Conservation (phyloP, 2,329 filamentous ascomycete genomes). For the Sporothrix sp. region DNA sequence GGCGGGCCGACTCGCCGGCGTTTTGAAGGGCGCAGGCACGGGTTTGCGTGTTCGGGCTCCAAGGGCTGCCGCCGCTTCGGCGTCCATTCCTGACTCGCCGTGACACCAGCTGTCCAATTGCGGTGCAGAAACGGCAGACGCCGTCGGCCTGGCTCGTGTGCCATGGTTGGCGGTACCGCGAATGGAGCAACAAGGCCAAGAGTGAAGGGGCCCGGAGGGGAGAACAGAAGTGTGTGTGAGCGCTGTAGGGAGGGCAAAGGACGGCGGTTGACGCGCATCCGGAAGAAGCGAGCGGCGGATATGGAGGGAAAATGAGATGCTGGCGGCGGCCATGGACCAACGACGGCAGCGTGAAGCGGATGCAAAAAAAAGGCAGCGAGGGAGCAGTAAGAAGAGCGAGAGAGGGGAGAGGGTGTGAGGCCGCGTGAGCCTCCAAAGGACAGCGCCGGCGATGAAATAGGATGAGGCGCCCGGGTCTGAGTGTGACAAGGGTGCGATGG, state of each 20-base stretch:
- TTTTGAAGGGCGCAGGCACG: slow-evolving; percentile 35
- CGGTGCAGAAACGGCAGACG: slow-evolving; percentile 44
- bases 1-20: slow-evolving; percentile 36
- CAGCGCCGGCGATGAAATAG: not conserved
- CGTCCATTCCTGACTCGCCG: slow-evolving; percentile 31
- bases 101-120: slow-evolving; percentile 41
- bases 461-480: no score
- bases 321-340: not conserved
- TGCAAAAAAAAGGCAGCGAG: not conserved
- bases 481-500: not conserved
- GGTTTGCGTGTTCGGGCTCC: no score
- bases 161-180: slow-evolving; percentile 32
- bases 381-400: no score
- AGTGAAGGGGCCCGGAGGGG: not conserved
- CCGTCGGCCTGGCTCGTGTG: slow-evolving; percentile 28
- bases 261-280: slow-evolving; percentile 2
- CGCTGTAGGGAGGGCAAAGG: not conserved
- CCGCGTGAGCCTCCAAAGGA: no score
- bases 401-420: not conserved
- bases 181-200: not conserved
- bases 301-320: not conserved
- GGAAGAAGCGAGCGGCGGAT: not conserved
- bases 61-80: slow-evolving; percentile 32
- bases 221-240: not conserved
- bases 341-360: not conserved